Evolutionary conservation across 2,329 filamentous ascomycete species (phyloP), one percentile per base, ranked within the genome.

Genomic region (Botryotinia calthae): DNA sequence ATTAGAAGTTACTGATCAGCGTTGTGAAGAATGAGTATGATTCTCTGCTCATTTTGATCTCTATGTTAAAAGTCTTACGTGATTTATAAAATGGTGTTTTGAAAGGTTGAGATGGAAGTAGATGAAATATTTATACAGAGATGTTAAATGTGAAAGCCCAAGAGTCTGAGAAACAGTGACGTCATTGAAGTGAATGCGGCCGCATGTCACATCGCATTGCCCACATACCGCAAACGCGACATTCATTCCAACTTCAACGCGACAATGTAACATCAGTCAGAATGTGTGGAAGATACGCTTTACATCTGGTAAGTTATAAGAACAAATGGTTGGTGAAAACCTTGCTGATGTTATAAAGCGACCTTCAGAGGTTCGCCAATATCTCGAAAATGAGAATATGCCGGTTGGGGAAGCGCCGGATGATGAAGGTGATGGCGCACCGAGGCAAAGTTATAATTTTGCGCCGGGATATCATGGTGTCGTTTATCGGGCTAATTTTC

Each of bases 401-500:
- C 87, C 86, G 3, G 89, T 93, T 4, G 86, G 91, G 73, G 89
- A 94, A 72, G 89, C 88, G 0, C 93, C 93, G 0, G 87, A 88
- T 6, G 93, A 97, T 77, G 89, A 93, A 28, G 87, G 84, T 64
- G 83, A 78, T 25, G 81, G 78, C 2, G 83, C 84, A 1, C 88
- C 88, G 1, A 88, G 92, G 54, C 92, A 93, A 79, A 94, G 88
- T 51, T 97, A 97, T 84, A 98, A 98, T 81, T 97, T 99, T 80
- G 94, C 95, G 0, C 96, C 96, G 0, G 93, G 95, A 0, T 93
- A 94, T 75, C 87, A 92, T 79, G 95, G 96, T 48, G 85, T 96
- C 37, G 93, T 98, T 40, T 97, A 97, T 81, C 89, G 94, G 73
- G 93, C 93, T 48, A 89, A 94, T 69, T 87, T 87, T 9, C 86